Conservation (phyloP, 2,329 filamentous ascomycete species). For the Pseudocercospora eumusae region DNA sequence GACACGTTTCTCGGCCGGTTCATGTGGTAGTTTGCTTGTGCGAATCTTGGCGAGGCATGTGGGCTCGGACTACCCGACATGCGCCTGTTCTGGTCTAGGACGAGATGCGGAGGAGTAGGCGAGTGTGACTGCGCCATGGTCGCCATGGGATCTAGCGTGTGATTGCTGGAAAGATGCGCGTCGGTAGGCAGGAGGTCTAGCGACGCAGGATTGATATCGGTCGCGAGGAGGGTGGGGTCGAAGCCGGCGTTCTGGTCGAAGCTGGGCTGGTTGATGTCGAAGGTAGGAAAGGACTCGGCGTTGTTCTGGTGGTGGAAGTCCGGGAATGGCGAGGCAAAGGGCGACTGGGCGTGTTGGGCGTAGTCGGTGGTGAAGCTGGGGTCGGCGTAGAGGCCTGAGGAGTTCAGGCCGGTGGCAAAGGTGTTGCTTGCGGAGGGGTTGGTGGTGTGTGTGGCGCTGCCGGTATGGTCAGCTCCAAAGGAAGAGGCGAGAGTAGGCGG, state of each 20-base stretch:
- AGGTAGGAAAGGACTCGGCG: conserved; percentile 57
- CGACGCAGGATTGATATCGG: conserved; percentile 48
- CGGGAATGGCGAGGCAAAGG: conserved; percentile 45
- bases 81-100: conserved; percentile 55
- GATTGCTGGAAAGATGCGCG: conserved; percentile 46
- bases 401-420: conserved; percentile 30
- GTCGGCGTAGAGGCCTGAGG: conserved; percentile 32
- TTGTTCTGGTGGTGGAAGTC: conserved; percentile 29
- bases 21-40: conserved; percentile 51
- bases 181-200: conserved; percentile 47
- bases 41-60: conserved; percentile 56
- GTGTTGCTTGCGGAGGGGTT: conserved; percentile 15
- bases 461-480: conserved; percentile 21
- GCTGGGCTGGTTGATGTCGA: conserved; percentile 57
- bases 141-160: conserved; percentile 53
- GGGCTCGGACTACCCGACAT: conserved; percentile 57
- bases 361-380: conserved; percentile 48
- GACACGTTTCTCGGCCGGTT: conserved; percentile 59
- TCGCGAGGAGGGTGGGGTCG: conserved; percentile 60
- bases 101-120: conserved; percentile 59
- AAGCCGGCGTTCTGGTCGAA: conserved; percentile 56
- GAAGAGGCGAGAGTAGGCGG: conserved; percentile 29
- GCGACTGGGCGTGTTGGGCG: conserved; percentile 45
- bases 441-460: conserved; percentile 29
- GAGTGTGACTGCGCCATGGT: conserved; percentile 53